Conservation (phyloP, 805 yeast genomes). For the Suhomyces tanzawaensis region DNA sequence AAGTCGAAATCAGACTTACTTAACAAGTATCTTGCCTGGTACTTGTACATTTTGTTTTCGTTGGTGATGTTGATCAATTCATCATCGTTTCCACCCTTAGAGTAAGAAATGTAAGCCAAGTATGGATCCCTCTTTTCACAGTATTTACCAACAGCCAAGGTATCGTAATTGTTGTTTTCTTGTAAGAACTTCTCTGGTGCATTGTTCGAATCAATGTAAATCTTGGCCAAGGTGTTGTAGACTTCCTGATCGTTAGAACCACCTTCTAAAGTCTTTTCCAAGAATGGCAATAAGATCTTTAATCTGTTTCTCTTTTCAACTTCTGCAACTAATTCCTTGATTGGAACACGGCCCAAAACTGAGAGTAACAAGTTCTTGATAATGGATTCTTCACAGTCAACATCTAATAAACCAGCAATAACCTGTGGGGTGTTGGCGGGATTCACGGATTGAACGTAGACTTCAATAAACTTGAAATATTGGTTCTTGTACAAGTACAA, state of each 20-base stretch:
- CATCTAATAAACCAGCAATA: conserved; percentile 92
- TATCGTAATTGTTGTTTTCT: conserved; percentile 86
- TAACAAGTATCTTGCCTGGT: conserved; percentile 95
- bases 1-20: conserved; percentile 80
- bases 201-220: conserved; percentile 96
- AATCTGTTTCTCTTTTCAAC: conserved; percentile 96
- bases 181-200: conserved; percentile 94
- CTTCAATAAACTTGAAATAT: conserved; percentile 94
- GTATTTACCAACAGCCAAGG: conserved; percentile 94
- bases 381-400: conserved; percentile 91
- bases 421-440: conserved; percentile 96
- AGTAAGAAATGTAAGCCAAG: conserved; percentile 95
- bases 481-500: conserved; percentile 93
- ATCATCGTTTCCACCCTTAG: conserved; percentile 88
- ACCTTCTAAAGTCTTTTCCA: conserved; percentile 80
- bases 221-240: conserved; percentile 92
- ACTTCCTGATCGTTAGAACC: conserved; percentile 90
- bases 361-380: conserved; percentile 78
- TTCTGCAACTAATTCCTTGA: conserved; percentile 83
- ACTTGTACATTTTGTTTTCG: conserved; percentile 96
- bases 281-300: conserved; percentile 86
- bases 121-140: conserved; percentile 99
- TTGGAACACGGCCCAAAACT: conserved; percentile 92
- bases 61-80: conserved; percentile 91
- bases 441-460: conserved; percentile 96